phyloP scores from a whole-genome alignment of 2,329 filamentous ascomycete genomes.

The Akanthomyces lecanii region DNA sequence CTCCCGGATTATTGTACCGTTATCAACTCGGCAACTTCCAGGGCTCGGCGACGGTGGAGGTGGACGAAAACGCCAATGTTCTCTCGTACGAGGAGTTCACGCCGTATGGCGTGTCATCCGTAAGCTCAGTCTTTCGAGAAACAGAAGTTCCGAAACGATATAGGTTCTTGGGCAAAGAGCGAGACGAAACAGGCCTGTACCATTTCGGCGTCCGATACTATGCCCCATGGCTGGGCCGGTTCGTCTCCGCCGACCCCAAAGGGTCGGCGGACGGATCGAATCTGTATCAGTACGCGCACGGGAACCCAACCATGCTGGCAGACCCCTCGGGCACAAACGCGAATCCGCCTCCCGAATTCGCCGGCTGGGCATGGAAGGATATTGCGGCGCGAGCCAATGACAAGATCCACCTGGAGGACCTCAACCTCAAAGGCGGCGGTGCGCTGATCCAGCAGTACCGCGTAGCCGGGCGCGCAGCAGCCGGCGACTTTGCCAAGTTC shows the following conservation, averaged over 20 bases:
- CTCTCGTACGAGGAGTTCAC: conserved; percentile 30
- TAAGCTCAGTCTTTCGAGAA: not conserved
- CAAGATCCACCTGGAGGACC: not conserved
- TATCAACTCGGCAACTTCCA: conserved; percentile 18
- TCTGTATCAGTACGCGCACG: conserved; percentile 19
- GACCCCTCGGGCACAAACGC: conserved; percentile 14
- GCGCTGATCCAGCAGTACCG: not conserved
- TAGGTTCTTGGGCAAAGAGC: conserved; percentile 23
- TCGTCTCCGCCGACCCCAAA: conserved; percentile 24
- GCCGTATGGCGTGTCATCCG: conserved; percentile 26
- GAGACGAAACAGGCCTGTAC: conserved; percentile 26
- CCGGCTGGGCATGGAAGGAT: not conserved
- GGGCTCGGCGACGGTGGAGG: conserved; percentile 21
- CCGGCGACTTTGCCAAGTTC: conserved; percentile 2
- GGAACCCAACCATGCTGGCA: conserved; percentile 16
- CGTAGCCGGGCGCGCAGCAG: not conserved
- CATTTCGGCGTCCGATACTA: conserved; percentile 26
- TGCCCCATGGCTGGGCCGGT: conserved; percentile 25
- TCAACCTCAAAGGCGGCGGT: not conserved
- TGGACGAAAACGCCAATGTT: conserved; percentile 24
- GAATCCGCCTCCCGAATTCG: not conserved
- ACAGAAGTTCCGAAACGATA: conserved; percentile 24
- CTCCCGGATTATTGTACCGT: conserved; percentile 15
- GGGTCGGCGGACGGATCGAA: conserved; percentile 21
- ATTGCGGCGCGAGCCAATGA: not conserved